phyloP scores from a whole-genome alignment of 2,329 filamentous ascomycete species.

The Neophaeococcomyces aloes region DNA sequence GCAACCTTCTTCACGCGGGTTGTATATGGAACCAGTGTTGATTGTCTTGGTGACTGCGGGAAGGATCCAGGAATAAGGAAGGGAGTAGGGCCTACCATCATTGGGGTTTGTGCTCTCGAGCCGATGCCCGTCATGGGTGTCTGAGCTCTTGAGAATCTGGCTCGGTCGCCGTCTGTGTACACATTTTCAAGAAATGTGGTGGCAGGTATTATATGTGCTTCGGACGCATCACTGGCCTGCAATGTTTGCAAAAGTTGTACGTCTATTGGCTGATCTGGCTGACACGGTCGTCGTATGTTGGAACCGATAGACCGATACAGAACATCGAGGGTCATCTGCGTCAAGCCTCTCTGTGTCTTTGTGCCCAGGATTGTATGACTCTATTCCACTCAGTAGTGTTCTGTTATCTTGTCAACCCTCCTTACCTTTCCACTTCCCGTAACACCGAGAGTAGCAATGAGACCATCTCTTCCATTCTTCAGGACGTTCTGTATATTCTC shows the following conservation, averaged over 20 bases:
- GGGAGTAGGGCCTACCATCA: slow-evolving; percentile 33
- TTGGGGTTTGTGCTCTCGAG: slow-evolving; percentile 35
- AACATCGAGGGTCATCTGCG: slow-evolving; percentile 81
- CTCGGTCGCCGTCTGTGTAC: slow-evolving; percentile 54
- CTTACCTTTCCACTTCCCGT: slow-evolving; percentile 89
- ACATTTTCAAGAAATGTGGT: slow-evolving; percentile 67
- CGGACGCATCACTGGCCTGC: slow-evolving; percentile 65
- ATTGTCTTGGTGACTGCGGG: slow-evolving; percentile 8
- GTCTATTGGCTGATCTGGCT: slow-evolving; percentile 37
- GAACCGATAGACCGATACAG: slow-evolving; percentile 71
- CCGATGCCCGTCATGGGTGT: slow-evolving; percentile 59
- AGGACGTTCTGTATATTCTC: slow-evolving; percentile 63
- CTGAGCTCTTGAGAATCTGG: slow-evolving; percentile 53
- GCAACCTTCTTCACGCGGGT: neutral
- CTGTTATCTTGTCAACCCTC: slow-evolving; percentile 2
- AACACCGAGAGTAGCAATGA: slow-evolving; percentile 84
- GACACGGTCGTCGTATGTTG: slow-evolving; percentile 54
- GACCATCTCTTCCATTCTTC: slow-evolving; percentile 72
- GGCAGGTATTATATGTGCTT: slow-evolving; percentile 66
- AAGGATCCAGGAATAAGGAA: slow-evolving; percentile 24
- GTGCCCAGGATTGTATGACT: slow-evolving; percentile 93
- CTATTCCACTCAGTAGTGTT: slow-evolving; percentile 36
- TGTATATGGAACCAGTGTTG: neutral
- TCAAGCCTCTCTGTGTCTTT: slow-evolving; percentile 73
- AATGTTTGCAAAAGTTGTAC: slow-evolving; percentile 62